Base-by-base conservation (phyloP, 352 stramenopile species). In the Pythium brachiatum region DNA sequence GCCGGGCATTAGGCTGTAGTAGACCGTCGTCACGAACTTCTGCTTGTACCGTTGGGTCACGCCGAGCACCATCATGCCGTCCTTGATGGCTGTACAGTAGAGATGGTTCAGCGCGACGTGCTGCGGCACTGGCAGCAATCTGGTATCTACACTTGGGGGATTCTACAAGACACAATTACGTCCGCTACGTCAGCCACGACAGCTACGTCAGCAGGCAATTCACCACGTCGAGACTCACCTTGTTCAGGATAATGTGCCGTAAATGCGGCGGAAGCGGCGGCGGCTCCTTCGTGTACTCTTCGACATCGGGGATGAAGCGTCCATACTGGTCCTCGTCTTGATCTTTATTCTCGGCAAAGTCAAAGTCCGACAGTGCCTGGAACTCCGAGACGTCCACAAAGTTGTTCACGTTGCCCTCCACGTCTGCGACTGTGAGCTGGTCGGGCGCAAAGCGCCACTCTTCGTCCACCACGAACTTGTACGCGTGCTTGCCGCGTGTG, bases 381-480 rank as follows among this genome's bases (percentile, higher is more conserved):
- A 99, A 99, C 52, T 99, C 96, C 12, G 94, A 98, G 31, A 99
- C 96, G 77, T 99, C 97, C 60, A 99, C 98, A 70, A 99, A 99
- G 74, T 99, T 99, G 79, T 99, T 99, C 47, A 99, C 98, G 62
- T 98, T 97, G 36, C 97, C 97, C 75, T 99, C 95, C 34, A 99
- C 96, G 70, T 99, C 97, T 9, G 97, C 97, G 29, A 99, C 97
- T 4, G 97, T 99, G 39, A 98, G 96, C 69, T 95, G 86, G 50
- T 96, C 88, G 3, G 92, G 92, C 16, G 92, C 89, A 57, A 97
- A 98, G 29, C 97, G 86, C 97, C 97, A 99, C 78, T 99, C 97
- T 65, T 99, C 97, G 70, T 99, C 97, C 26, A 99, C 97, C 59
- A 99, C 98, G 72, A 99, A 99, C 85, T 99, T 99, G 79, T 99